These are phyloP conservation scores for Populus hybrid DNA, from an alignment of 441 rosid species.

Conservation along the genomic window DNA sequence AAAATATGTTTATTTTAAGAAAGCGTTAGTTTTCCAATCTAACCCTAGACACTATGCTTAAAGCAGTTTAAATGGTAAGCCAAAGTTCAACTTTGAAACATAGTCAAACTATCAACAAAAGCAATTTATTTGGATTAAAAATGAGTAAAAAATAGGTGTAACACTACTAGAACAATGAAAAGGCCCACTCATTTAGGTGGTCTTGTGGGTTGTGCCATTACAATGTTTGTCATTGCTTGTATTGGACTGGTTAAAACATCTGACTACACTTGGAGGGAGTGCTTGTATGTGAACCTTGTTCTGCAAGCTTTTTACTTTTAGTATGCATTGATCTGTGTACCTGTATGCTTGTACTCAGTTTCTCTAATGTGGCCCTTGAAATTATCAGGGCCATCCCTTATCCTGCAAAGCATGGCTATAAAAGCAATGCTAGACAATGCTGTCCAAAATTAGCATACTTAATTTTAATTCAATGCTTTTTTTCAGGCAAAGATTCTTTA, in stretches of 20 bases:
- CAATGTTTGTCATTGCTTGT: neutral
- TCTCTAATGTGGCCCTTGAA: neutral
- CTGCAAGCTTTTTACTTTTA: neutral
- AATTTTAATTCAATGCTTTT: neutral
- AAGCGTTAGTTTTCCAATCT: neutral
- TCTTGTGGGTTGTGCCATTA: neutral
- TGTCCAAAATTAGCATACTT: neutral
- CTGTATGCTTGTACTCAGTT: neutral
- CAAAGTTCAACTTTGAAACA: neutral
- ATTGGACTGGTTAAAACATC: neutral
- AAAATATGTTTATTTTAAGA: neutral
- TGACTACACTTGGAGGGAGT: neutral
- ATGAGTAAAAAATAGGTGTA: neutral
- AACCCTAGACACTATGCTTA: neutral
- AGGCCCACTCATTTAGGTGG: neutral
- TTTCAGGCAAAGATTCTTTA: conserved; percentile 90
- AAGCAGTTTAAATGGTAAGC: neutral
- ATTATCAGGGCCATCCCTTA: neutral
- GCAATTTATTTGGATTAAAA: neutral
- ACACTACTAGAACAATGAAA: neutral
- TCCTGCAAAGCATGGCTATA: neutral
- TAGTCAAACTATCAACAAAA: too few relatives aligned
- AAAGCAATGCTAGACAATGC: neutral
- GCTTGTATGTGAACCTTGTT: neutral
- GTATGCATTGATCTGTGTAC: neutral